Base-by-base conservation (phyloP, 2,329 filamentous ascomycete genomes). In the Apiospora aurea region DNA sequence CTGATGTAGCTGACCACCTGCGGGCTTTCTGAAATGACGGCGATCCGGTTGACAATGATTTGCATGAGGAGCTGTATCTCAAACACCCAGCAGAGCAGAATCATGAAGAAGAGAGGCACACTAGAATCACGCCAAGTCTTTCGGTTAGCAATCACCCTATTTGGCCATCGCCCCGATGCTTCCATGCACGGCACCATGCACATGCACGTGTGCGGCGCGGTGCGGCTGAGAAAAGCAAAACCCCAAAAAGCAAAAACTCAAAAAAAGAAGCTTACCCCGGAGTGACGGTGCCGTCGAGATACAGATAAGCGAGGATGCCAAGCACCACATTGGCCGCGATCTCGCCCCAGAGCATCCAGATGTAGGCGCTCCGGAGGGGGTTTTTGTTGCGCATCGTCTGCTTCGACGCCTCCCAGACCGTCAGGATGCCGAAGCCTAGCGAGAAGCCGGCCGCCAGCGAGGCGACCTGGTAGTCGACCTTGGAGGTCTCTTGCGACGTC, bases 21-120 rank as follows among this genome's bases (percentile, higher is more conserved):
- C 4, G 78, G 81, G 72, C 84, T 77, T 43, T 82, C 81, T 24
- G 85, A 80, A 61, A 87, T 82, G 14, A 87, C 80, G 0, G 81
- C 79, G 10, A 87, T 81, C 51, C 86, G 83, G 74, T 87, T 88
- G 74, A 86, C 83, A 74, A 87, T 85, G 61, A 88, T 87, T 73
- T 87, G 85, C 76, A 86, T 83, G 1, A 87, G 76, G 26, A 86
- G 81, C 75, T 87, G 86, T 13, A 85, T 81, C 75, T 84, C 76
- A 34, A 82, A 74, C 13, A 76, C 75, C 81, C 83, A 82, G 73
- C 82, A 38, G 72, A 76, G 67, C 16, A 74, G 72, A 74, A 47
- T 70, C 21, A 64, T 68, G 21, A 69, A 51, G 14, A 69, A 41
- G 13, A 69, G 26, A 7, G 46, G 47, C 10, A 69, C 34, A 2